phyloP scores from a whole-genome alignment of 768 basidiomycete genomes.

The Hericium rajendrae region DNA sequence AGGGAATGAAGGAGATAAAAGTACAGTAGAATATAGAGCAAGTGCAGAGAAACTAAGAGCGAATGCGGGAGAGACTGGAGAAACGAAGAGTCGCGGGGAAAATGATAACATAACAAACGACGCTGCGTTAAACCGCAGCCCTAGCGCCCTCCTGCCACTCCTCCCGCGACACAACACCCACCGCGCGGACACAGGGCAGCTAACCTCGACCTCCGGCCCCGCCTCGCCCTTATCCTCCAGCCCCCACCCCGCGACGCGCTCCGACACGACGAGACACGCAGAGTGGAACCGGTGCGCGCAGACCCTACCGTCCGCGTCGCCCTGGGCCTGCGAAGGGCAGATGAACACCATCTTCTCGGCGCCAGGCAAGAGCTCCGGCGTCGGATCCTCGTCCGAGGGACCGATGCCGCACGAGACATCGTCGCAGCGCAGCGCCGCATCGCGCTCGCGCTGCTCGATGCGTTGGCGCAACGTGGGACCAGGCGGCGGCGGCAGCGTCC shows the following conservation, averaged over 20 bases:
- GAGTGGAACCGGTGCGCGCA: constrained; percentile 68
- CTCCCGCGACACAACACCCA: constrained; percentile 45
- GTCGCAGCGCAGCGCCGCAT: constrained; percentile 61
- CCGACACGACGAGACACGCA: constrained; percentile 60
- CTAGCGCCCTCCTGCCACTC: constrained; percentile 51
- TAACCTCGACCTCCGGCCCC: constrained; percentile 47
- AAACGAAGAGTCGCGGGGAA: background rate
- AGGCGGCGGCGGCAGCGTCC: constrained; percentile 54
- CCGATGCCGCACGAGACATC: constrained; percentile 70
- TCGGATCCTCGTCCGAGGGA: constrained; percentile 64
- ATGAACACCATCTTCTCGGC: constrained; percentile 31
- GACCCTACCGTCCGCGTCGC: constrained; percentile 19
- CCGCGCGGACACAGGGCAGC: constrained; percentile 59
- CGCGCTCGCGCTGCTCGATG: constrained; percentile 63
- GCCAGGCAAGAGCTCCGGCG: constrained; percentile 24
- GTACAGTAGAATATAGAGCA: background rate
- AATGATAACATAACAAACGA: background rate
- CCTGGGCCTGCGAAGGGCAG: constrained; percentile 12
- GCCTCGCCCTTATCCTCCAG: constrained; percentile 21
- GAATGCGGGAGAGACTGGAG: background rate
- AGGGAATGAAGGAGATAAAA: background rate
- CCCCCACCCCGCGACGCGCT: constrained; percentile 55
- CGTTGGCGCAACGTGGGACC: constrained; percentile 65
- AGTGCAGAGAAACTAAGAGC: no score
- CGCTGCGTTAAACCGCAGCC: background rate